A percentile compares a stretch with the other conserved stretches of the same genome.
Evolutionary conservation across 2,329 filamentous ascomycete species (phyloP).

Genomic region (Alternaria sp.): DNA sequence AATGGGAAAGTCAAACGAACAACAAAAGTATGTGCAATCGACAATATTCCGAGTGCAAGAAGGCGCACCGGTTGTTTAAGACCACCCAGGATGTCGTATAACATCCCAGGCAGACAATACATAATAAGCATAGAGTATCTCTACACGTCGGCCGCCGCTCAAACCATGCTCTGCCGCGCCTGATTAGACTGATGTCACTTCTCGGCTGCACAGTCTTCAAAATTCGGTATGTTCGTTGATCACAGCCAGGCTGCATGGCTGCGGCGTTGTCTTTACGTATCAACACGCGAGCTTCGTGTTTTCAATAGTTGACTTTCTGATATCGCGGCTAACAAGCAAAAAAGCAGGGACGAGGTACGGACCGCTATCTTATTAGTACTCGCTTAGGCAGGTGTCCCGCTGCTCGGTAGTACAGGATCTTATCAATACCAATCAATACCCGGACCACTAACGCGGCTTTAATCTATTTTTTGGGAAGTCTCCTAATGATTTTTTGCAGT

Average conservation of each 20-base stretch:
- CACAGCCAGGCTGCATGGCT: not conserved
- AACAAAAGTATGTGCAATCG: not conserved
- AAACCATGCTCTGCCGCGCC: conserved; percentile 8
- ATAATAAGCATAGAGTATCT: conserved; percentile 12
- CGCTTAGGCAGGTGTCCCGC: conserved; percentile 20
- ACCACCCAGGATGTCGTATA: not conserved
- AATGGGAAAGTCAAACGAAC: conserved; percentile 7
- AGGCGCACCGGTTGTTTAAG: conserved; percentile 8
- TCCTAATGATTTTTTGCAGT: conserved; percentile 6
- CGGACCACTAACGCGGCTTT: not conserved
- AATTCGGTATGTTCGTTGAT: conserved; percentile 4
- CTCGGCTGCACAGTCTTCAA: not conserved
- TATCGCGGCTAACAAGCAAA: conserved; percentile 16
- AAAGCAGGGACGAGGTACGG: conserved; percentile 7
- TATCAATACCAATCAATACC: conserved; percentile 16
- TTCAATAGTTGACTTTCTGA: conserved; percentile 16
- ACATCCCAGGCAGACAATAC: conserved; percentile 5
- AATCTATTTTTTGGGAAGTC: conserved; percentile 9
- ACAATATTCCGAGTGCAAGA: conserved; percentile 6
- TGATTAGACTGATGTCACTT: not conserved
- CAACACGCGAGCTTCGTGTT: conserved; percentile 13
- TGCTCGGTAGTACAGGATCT: conserved; percentile 16
- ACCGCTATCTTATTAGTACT: conserved; percentile 17
- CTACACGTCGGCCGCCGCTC: not conserved
- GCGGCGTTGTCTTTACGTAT: conserved; percentile 6